Evolutionary conservation across 371 early-diverging fungal genomes (phyloP).

Genomic region (Circinella umbellata): DNA sequence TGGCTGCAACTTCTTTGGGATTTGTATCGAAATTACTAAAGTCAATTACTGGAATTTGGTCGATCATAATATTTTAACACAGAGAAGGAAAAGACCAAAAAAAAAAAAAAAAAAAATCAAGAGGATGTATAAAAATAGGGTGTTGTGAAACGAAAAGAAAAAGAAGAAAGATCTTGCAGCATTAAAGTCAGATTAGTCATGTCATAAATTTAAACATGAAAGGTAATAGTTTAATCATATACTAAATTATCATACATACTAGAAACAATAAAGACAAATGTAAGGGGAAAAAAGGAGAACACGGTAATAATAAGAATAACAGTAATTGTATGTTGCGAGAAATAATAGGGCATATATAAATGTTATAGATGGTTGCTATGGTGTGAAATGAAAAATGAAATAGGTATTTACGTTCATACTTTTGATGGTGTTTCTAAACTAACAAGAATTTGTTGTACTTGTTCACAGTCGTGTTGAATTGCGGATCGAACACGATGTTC

Average conservation of each 20-base stretch:
- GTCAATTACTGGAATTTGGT: slow-evolving; percentile 40
- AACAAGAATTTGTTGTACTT: slow-evolving; percentile 46
- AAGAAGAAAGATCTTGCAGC: no score
- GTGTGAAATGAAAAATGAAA: no score
- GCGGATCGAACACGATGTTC: slow-evolving; percentile 34
- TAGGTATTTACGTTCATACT: not conserved
- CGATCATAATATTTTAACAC: not conserved
- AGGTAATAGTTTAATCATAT: not conserved
- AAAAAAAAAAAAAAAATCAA: no score
- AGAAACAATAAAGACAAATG: not conserved
- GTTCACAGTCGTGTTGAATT: slow-evolving; percentile 33
- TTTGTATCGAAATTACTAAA: slow-evolving; percentile 41
- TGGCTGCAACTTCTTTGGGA: slow-evolving; percentile 37
- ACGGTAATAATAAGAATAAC: no score
- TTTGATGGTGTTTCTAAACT: slow-evolving; percentile 26
- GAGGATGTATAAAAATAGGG: not conserved
- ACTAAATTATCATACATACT: no score
- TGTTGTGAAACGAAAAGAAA: no score
- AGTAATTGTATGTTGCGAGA: no score
- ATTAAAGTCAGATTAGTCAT: no score
- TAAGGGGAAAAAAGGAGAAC: not conserved
- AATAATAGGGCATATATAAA: no score
- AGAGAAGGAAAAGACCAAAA: slow-evolving; percentile 2
- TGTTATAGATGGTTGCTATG: no score
- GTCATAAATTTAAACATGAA: not conserved